These are phyloP conservation scores for Xylaria venustula DNA, from an alignment of 495 filamentous ascomycete genomes.

Conservation along the genomic window DNA sequence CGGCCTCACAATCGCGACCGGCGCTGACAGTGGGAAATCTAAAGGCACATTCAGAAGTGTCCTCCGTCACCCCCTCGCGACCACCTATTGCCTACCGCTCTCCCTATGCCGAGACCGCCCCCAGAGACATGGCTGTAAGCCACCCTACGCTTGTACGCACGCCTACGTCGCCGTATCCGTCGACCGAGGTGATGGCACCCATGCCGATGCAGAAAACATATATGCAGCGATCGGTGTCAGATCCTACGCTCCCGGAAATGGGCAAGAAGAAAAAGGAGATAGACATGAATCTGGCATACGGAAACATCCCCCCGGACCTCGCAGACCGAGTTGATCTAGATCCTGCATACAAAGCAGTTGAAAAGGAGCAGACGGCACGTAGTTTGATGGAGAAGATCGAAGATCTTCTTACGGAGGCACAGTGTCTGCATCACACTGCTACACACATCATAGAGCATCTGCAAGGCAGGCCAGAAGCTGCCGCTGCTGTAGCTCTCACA, in stretches of 20 bases:
- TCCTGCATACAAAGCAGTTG: conserved; percentile 27
- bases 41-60: conserved; percentile 43
- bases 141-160: conserved; percentile 34
- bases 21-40: conserved; percentile 45
- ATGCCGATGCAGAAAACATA: conserved; percentile 23
- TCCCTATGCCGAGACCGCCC: conserved; percentile 42
- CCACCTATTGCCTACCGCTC: conserved; percentile 38
- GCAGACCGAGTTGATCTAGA: conserved; percentile 41
- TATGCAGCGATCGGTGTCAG: conserved; percentile 40
- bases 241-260: conserved; percentile 33
- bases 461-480: conserved; percentile 87
- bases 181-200: conserved; percentile 15
- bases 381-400: conserved; percentile 68
- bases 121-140: conserved; percentile 38
- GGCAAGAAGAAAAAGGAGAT: conserved; percentile 57
- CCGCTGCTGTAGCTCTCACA: conserved; percentile 89
- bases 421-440: conserved; percentile 84
- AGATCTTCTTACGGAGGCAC: conserved; percentile 73
- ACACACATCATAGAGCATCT: conserved; percentile 80
- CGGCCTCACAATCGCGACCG: conserved; percentile 24
- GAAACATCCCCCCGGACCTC: conserved; percentile 60
- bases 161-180: conserved; percentile 22
- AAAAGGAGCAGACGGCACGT: conserved; percentile 55
- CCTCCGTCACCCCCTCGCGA: conserved; percentile 38
- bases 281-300: conserved; percentile 89